Base-by-base conservation (phyloP, 208 protist species). In the Leishmania tropica region DNA sequence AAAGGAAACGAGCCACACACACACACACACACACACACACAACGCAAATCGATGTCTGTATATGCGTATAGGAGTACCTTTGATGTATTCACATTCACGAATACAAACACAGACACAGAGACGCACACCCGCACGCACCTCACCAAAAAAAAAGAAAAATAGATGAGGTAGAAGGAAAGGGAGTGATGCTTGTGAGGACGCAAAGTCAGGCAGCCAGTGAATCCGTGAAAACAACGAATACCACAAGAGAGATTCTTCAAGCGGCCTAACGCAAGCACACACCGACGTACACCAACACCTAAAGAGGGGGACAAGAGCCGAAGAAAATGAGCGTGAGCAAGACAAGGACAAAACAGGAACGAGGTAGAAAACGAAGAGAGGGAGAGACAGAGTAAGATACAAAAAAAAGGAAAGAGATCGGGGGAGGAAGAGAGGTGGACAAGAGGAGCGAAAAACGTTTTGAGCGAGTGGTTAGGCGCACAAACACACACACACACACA, bases 181-280 rank as follows among this genome's bases (percentile, higher is more conserved):
- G 24, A 48, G 21, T 19, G 21, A n/a, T 51, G 42, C 40, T 24
- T 21, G 42, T 17, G 45, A 48, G 40, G 11, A 73, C 24, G 68
- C 6, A 53, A 53, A 28, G 21, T 15, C 42, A 73, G 11, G 10
- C 28, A 73, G 45, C 42, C 24, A 48, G 68, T 48, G 40, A 35
- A 51, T 53, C 19, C 21, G 28, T 73, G 68, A 73, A 73, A n/a
- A 37, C 35, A 72, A 42, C 19, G 68, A 71, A 45, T 71, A 71
- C 1, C 37, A 47, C 65, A 19, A 71, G 37, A 45, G 65, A n/a
- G 37, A 71, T 37, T 35, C 13, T 47, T 71, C 60, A 67, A n/a
- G 10, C 31, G 8, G n/a, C 1, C 67, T 35, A 35, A 37, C 42
- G 19, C 68, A 73, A 72, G 65, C 68, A 1, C 68, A 73, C 42